Evolutionary conservation across 805 yeast species (phyloP), one percentile per base, ranked within the genome.

Genomic region (Barnettozyma wickerhamii): DNA sequence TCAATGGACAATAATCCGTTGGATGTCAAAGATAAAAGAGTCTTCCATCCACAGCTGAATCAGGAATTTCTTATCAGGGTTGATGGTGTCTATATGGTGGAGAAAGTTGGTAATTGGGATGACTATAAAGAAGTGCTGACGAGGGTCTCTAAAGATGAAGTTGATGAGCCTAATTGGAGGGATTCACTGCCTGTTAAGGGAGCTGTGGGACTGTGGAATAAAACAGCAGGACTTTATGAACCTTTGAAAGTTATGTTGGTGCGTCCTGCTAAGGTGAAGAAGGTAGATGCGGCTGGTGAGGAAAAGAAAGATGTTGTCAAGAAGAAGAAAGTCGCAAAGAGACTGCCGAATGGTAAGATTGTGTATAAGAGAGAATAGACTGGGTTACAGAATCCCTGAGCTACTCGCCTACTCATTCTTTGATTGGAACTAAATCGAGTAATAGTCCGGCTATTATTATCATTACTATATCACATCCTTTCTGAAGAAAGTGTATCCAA

Each of bases 261-360:
- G 5, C 35, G 35, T 6, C 39, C 37, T 41, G 47, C 40, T 10
- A 26, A 41, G 14, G 37, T 37, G 15, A 26, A 37, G 29, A 40
- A 19, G 13, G 39, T 36, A 13, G 35, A 41, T 26, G 42, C 45
- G 18, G 46, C 45, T 26, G 39, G 38, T 15, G 47, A 47, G 19
- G 23, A 62, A 62, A 46, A 55, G 64, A 53, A 59, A 62, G 37
- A 53, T 50, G 15, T 63, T 54, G n/a, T n/a, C 19, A 60, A 57
- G 37, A 77, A 75, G 9, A 69, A 69, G 42, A 74, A 68, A 47
- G 58, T 65, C 33, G 75, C 44, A 10, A 41, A 37, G 19, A 41
- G 68, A 37, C 63, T 80, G 44, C 82, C 83, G 9, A 80, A 79
- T 52, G 86, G 86, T 1, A 79, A 79, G 53, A 75, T 75, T 10